Evolutionary conservation across 192 early-diverging fungal genomes (phyloP).

Genomic region (Dissophora ornata): DNA sequence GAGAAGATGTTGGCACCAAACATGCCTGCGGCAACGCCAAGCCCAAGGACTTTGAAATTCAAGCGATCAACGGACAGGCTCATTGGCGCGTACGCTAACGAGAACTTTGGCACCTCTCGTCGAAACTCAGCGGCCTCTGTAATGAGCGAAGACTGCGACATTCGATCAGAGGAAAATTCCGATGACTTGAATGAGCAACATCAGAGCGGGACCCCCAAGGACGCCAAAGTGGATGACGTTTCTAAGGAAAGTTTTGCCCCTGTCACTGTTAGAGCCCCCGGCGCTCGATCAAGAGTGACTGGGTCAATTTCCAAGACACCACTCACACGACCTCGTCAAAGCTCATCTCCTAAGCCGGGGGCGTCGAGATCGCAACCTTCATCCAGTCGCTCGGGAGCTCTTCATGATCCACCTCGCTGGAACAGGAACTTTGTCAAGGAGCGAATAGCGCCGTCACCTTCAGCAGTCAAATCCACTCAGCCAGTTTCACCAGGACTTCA

Average conservation of each 20-base stretch:
- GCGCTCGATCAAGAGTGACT: slow-evolving; percentile 13
- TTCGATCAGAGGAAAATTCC: slow-evolving; percentile 9
- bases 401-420: slow-evolving; percentile 16
- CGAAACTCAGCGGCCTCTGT: slow-evolving; percentile 29
- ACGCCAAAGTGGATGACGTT: not conserved
- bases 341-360: slow-evolving; percentile 12
- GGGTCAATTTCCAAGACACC: slow-evolving; percentile 16
- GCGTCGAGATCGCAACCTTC: not conserved
- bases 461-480: not conserved
- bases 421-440: slow-evolving; percentile 39
- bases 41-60: slow-evolving; percentile 10
- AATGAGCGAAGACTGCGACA: slow-evolving; percentile 37
- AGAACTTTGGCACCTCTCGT: slow-evolving; percentile 22
- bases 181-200: slow-evolving; percentile 10
- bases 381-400: not conserved
- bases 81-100: slow-evolving; percentile 10
- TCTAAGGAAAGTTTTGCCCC: slow-evolving; percentile 27
- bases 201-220: not conserved
- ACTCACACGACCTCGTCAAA: slow-evolving; percentile 31
- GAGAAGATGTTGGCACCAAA: slow-evolving; percentile 8
- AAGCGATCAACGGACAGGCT: slow-evolving; percentile 11
- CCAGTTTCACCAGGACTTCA: slow-evolving; percentile 10
- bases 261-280: slow-evolving; percentile 10
- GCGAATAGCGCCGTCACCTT: not conserved
- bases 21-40: not conserved